Percentiles rank a stretch among this genome's conserved stretches.
These are phyloP conservation scores for Pezicula carpinea DNA, from an alignment of 2,329 filamentous ascomycete species.

Conservation along the genomic window DNA sequence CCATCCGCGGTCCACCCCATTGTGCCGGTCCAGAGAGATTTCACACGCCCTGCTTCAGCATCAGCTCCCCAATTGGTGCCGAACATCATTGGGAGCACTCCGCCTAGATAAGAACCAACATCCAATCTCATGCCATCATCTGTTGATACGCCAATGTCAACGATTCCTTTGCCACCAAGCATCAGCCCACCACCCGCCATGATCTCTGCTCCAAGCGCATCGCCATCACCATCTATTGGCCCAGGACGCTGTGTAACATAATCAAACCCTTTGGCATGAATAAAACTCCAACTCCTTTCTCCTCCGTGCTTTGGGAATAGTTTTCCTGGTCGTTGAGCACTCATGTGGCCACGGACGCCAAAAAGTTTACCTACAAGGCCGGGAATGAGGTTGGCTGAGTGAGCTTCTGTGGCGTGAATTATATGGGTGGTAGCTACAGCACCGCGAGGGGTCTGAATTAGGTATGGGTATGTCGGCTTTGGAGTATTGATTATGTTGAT, in stretches of 20 bases:
- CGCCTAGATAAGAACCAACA: slow-evolving; percentile 34
- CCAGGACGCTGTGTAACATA: slow-evolving; percentile 55
- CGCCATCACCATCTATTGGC: slow-evolving; percentile 1
- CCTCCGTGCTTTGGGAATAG: slow-evolving; percentile 30
- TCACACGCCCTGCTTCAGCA: slow-evolving; percentile 23
- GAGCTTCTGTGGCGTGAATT: slow-evolving; percentile 54
- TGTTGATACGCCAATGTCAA: slow-evolving; percentile 41
- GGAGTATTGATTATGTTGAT: slow-evolving; percentile 19
- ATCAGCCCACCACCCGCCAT: slow-evolving; percentile 46
- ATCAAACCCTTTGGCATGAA: slow-evolving; percentile 57
- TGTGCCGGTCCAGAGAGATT: slow-evolving; percentile 43
- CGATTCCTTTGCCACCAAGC: slow-evolving; percentile 32
- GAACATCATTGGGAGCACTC: slow-evolving; percentile 39
- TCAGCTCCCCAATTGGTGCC: slow-evolving; percentile 25
- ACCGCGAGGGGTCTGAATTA: slow-evolving; percentile 41
- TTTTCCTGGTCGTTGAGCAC: slow-evolving; percentile 39
- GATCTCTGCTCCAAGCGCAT: slow-evolving; percentile 37
- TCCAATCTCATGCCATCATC: slow-evolving; percentile 37
- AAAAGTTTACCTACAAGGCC: slow-evolving; percentile 41
- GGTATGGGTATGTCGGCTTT: slow-evolving; percentile 30
- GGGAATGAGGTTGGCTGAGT: slow-evolving; percentile 46
- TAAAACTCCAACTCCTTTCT: slow-evolving; percentile 49
- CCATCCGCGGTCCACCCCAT: slow-evolving; percentile 43
- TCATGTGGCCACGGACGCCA: slow-evolving; percentile 44
- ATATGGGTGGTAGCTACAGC: slow-evolving; percentile 42